These are phyloP conservation scores for Tylopilus cervinicoccineus DNA, from an alignment of 768 basidiomycete genomes.

Conservation along the genomic window DNA sequence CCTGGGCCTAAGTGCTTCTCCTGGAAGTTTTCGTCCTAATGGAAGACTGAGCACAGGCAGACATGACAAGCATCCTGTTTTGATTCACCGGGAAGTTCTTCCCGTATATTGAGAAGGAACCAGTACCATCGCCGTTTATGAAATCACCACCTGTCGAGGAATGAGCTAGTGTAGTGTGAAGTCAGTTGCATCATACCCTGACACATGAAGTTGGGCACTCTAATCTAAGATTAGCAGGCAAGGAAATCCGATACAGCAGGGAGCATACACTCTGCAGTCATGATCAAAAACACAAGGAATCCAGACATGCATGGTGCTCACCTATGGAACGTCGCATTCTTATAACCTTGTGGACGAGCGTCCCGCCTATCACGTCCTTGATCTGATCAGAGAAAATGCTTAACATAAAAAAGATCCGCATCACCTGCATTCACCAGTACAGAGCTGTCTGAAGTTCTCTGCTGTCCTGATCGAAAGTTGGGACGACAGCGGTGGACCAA, in stretches of 20 bases:
- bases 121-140: constrained; percentile 91
- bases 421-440: constrained; percentile 94
- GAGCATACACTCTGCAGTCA: constrained; percentile 61
- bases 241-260: constrained; percentile 1
- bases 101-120: constrained; percentile 95
- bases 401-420: constrained; percentile 11
- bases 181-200: constrained; percentile 51
- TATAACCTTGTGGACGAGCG: constrained; percentile 86
- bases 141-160: constrained; percentile 79
- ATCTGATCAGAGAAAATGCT: constrained; percentile 9
- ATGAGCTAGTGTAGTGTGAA: background rate
- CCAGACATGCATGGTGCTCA: constrained; percentile 32
- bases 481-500: constrained; percentile 3
- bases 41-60: background rate
- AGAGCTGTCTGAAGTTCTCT: constrained; percentile 96
- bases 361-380: constrained; percentile 37
- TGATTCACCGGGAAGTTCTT: constrained; percentile 78
- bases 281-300: constrained; percentile 9
- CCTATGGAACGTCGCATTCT: constrained; percentile 90
- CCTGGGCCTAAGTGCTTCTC: constrained; percentile 87
- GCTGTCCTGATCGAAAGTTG: constrained; percentile 61
- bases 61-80: background rate
- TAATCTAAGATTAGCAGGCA: constrained; percentile 27
- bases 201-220: constrained; percentile 93
- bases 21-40: constrained; percentile 90